Evolutionary conservation across 2,329 filamentous ascomycete genomes (phyloP), one percentile per base, ranked within the genome.

Genomic region (Pyricularia sp.): DNA sequence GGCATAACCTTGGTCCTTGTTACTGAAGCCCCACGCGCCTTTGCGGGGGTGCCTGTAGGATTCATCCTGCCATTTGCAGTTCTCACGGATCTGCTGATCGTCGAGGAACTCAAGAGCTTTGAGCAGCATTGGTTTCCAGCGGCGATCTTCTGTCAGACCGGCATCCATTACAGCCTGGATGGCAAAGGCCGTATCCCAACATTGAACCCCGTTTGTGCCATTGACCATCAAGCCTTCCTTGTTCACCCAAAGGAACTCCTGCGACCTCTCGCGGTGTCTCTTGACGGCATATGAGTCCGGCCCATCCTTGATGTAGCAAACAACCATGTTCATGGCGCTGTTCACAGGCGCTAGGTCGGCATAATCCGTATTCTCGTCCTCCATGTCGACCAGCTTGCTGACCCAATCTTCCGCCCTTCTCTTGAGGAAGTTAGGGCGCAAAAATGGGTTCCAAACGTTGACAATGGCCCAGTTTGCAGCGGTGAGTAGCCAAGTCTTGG

Each of bases 141-240:
- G 86, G 13, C 86, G 80, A 62, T 96, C 86, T 33, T 87, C 78
- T n/a, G 89, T 87, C 30, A 97, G 82, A 0, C 90, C 91, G 7
- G 90, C 87, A 62, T 91, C 90, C 64, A 91, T 84, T 6, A 90
- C 84, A 0, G 90, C 88, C 74, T 96, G 92, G 40, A 97, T 91
- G 22, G 88, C 78, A 72, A 97, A 97, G 0, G 92, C 84, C 0
- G 94, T 99, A 73, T 99, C 94, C 94, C 94, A 99, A 68, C 87
- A 89, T 75, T 99, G 94, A 1, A 97, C 93, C n/a, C 94, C 94
- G 70, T 99, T 97, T 9, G 94, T 99, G 49, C 94, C 94, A 70
- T 97, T 97, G 76, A 88, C 88, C 62, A 97, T 82, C 90, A 99
- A 91, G 6, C 94, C 94, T 73, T 97, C 93, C 40, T 87, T 75